Evolutionary conservation across 2,329 filamentous ascomycete genomes (phyloP), one percentile per base, ranked within the genome.

Genomic region (Pseudocercospora pini-densiflorae): DNA sequence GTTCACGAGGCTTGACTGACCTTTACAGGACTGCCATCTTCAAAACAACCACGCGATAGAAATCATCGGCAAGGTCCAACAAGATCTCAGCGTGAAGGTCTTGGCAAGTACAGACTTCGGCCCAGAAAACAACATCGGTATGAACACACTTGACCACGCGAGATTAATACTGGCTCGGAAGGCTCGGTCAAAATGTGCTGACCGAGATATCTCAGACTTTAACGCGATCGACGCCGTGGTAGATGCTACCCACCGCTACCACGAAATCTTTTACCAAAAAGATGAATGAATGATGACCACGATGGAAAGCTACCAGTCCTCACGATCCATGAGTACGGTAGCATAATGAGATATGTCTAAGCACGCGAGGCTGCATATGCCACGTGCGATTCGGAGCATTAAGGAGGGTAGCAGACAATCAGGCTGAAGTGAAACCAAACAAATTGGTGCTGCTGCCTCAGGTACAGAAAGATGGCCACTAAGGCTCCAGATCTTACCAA

Each of bases 191-290:
- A 12, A 36, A 21, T 16, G 29, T 43, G 43, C 53, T 61, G 51
- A 60, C 40, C 21, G 36, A n/a, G 2, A 40, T 19, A 0, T 23
- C 12, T 14, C 71, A 94, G 93, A 97, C 80, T 92, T 91, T 79
- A 85, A 84, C 61, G 86, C 92, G 36, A 90, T 89, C 67, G 89
- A 92, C 64, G 88, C 90, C 0, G 91, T 97, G 2, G 94, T 97
- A 16, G 92, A 97, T 65, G 90, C 89, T 40, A 95, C 93, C 36
- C 94, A 97, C 80, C 87, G 89, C 59, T 88, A 93, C 77, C 92
- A 90, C 75, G 84, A 88, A 68, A 90, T 98, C 60, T 97, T 97
- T 77, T 93, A 92, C 75, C 86, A 87, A 62, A 83, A 76, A 65
- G 59, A 70, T 55, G 61, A 68, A 58, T 68, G 51, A 59, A 63